These are phyloP conservation scores for Fusarium sp. DNA, from an alignment of 2,329 filamentous ascomycete genomes.

Conservation along the genomic window DNA sequence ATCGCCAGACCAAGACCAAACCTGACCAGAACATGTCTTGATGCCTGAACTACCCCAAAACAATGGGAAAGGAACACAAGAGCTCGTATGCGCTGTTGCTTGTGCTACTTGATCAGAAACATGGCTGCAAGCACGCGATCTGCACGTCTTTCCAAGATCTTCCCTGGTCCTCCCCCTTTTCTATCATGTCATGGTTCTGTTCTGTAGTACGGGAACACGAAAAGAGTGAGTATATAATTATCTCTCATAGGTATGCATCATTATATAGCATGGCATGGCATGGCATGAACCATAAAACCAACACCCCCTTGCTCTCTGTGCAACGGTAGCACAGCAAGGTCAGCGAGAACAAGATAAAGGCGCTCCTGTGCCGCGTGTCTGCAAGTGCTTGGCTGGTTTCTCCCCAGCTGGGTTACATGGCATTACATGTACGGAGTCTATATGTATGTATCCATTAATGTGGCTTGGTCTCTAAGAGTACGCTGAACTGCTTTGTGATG, in stretches of 20 bases:
- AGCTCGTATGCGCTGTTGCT: slow-evolving; percentile 42
- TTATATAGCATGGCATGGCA: neutral
- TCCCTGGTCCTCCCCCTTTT: slow-evolving; percentile 8
- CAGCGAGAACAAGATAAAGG: slow-evolving; percentile 25
- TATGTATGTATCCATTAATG: slow-evolving; percentile 25
- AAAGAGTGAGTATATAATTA: neutral
- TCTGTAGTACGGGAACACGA: slow-evolving; percentile 14
- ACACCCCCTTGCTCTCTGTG: slow-evolving; percentile 16
- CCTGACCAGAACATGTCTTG: slow-evolving; percentile 30
- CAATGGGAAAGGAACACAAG: slow-evolving; percentile 21
- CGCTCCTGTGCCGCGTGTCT: slow-evolving; percentile 41
- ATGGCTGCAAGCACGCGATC: slow-evolving; percentile 49
- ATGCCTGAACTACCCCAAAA: slow-evolving; percentile 40
- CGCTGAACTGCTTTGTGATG: neutral
- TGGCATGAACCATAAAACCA: neutral
- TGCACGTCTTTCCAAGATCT: slow-evolving; percentile 46
- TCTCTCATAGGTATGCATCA: neutral
- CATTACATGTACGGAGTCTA: slow-evolving; percentile 18
- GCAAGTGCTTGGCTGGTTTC: slow-evolving; percentile 40
- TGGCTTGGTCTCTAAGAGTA: slow-evolving; percentile 10
- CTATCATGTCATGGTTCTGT: neutral
- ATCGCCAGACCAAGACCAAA: slow-evolving; percentile 10
- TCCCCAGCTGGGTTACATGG: slow-evolving; percentile 14
- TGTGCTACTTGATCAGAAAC: slow-evolving; percentile 49
- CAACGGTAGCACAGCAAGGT: slow-evolving; percentile 22